Percentiles rank a stretch among this genome's conserved stretches.
Conservation (phyloP, 2,329 filamentous ascomycete genomes). For the Colletotrichum neosansevieriae region DNA sequence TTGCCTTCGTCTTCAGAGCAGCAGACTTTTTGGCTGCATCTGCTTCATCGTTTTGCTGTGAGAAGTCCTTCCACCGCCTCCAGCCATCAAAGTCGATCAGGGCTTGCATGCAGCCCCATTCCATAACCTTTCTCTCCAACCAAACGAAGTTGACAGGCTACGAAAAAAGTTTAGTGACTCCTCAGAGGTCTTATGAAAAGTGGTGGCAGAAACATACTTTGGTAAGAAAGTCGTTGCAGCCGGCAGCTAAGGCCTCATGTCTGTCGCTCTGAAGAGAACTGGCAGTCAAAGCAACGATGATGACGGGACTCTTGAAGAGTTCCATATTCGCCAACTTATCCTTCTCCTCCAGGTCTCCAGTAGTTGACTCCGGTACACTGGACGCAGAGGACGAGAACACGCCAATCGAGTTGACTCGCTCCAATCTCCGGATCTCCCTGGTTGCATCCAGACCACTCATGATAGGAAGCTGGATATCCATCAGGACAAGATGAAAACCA, state of each 20-base stretch:
- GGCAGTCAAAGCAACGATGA: constrained; percentile 96
- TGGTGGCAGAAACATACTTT: constrained; percentile 71
- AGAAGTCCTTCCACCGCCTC: constrained; percentile 95
- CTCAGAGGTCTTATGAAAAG: not conserved
- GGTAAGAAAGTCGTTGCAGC: constrained; percentile 98
- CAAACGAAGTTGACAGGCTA: constrained; percentile 97
- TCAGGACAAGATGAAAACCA: constrained; percentile 94
- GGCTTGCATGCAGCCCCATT: constrained; percentile 99
- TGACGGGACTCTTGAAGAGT: constrained; percentile 95
- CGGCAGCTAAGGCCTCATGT: constrained; percentile 92
- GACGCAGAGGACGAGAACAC: constrained; percentile 80
- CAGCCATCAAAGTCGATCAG: constrained; percentile 98
- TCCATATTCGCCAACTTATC: constrained; percentile 76
- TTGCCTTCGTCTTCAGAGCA: constrained; percentile 54
- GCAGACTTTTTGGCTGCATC: constrained; percentile 57
- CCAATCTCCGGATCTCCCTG: constrained; percentile 90
- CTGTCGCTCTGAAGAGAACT: constrained; percentile 95
- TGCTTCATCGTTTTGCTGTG: constrained; percentile 58
- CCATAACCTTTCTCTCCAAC: constrained; percentile 97
- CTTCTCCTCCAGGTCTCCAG: constrained; percentile 66
- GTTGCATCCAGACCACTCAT: constrained; percentile 97
- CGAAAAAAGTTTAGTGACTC: constrained; percentile 37
- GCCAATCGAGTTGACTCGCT: constrained; percentile 91
- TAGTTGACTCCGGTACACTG: constrained; percentile 56
- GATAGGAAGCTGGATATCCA: constrained; percentile 98